phyloP scores from a whole-genome alignment of 495 filamentous ascomycete genomes.

The Halenospora varia region DNA sequence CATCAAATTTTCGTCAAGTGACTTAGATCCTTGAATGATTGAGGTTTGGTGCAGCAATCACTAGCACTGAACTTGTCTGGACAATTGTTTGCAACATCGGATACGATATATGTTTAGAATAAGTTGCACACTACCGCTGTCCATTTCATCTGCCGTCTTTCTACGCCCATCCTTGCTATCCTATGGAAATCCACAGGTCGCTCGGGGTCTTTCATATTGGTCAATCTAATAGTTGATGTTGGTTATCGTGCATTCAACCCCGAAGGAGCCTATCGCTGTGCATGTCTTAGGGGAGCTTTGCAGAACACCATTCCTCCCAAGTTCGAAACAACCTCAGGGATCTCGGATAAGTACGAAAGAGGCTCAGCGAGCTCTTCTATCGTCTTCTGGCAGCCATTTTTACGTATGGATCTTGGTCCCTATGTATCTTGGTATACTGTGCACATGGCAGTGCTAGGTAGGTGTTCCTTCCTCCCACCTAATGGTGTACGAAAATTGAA shows the following conservation, averaged over 20 bases:
- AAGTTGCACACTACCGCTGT: background rate
- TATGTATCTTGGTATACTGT: background rate
- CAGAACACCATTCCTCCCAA: background rate
- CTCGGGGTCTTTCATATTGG: background rate
- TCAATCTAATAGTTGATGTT: background rate
- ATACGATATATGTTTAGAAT: background rate
- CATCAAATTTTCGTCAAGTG: constrained; percentile 1
- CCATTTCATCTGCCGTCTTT: background rate
- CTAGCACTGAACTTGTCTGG: background rate
- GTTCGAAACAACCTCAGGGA: background rate
- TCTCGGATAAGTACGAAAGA: background rate
- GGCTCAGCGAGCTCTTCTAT: background rate
- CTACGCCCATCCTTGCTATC: background rate
- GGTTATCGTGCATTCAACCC: background rate
- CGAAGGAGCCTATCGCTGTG: background rate
- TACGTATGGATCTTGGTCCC: background rate
- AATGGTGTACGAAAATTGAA: background rate
- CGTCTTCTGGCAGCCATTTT: background rate
- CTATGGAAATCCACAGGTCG: background rate
- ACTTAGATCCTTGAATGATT: background rate
- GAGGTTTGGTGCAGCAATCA: background rate
- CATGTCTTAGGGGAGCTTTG: background rate
- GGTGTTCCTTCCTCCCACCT: background rate
- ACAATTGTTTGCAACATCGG: background rate
- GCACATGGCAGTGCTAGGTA: background rate